These are phyloP conservation scores for Penicillium lividum DNA, from an alignment of 495 filamentous ascomycete genomes.

Conservation along the genomic window DNA sequence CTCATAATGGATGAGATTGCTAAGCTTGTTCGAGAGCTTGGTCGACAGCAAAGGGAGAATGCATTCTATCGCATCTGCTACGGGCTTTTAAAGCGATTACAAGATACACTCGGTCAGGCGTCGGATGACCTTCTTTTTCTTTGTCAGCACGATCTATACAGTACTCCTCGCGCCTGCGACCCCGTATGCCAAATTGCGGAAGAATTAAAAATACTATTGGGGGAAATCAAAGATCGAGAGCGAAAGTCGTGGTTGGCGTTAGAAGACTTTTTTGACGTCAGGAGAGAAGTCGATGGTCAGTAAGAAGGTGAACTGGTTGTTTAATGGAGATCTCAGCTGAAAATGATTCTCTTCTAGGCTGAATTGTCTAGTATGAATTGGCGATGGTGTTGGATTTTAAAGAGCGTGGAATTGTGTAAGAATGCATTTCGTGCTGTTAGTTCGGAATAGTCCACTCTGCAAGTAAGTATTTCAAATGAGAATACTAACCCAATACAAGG, in stretches of 20 bases:
- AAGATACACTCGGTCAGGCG: conserved; percentile 6
- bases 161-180: background rate
- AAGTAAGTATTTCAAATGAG: no score
- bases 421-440: no score
- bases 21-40: conserved; percentile 10
- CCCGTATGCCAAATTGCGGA: background rate
- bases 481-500: no score
- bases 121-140: conserved; percentile 2
- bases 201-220: background rate
- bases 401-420: no score
- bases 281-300: no score
- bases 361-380: no score
- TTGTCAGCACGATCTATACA: background rate
- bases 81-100: conserved; percentile 6
- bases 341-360: no score
- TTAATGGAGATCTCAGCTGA: no score
- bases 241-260: background rate
- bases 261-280: background rate
- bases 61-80: conserved; percentile 10
- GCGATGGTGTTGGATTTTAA: no score
- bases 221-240: background rate
- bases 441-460: no score
- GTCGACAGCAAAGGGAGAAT: conserved; percentile 12
- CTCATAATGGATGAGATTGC: conserved; percentile 5
- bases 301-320: no score